Evolutionary conservation across 495 filamentous ascomycete genomes (phyloP).

Genomic region (Tuber magnatum): DNA sequence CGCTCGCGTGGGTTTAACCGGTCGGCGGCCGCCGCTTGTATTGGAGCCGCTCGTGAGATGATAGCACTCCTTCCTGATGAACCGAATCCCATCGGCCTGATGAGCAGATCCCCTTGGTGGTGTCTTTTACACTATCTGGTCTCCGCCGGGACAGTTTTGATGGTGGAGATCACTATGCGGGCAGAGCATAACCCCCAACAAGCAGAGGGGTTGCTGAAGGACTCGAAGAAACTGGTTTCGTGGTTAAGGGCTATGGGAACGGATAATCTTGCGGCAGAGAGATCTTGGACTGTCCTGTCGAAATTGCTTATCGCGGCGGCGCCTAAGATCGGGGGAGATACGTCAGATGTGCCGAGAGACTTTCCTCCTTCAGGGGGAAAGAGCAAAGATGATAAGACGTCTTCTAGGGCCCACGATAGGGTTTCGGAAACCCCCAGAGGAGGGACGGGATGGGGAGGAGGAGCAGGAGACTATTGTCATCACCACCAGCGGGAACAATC

Average conservation of each 20-base stretch:
- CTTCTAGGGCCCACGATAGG: background rate
- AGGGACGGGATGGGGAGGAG: slow-evolving; percentile 36
- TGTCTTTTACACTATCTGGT: slow-evolving; percentile 57
- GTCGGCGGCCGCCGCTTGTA: slow-evolving; percentile 51
- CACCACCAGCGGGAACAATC: background rate
- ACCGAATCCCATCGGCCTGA: slow-evolving; percentile 42
- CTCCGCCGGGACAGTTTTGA: slow-evolving; percentile 54
- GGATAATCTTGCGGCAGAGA: slow-evolving; percentile 46
- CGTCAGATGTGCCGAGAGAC: slow-evolving; percentile 32
- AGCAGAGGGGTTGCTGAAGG: slow-evolving; percentile 48
- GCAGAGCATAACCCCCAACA: slow-evolving; percentile 53
- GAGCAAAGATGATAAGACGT: background rate
- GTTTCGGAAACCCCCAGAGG: slow-evolving; percentile 12
- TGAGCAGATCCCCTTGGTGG: slow-evolving; percentile 57
- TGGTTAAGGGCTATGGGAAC: slow-evolving; percentile 50
- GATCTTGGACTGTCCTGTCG: slow-evolving; percentile 53
- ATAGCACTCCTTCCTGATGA: slow-evolving; percentile 48
- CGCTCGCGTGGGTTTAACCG: slow-evolving; percentile 48
- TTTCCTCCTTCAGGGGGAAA: slow-evolving; percentile 15
- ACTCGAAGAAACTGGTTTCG: slow-evolving; percentile 51
- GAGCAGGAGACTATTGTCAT: slow-evolving; percentile 11
- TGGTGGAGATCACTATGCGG: slow-evolving; percentile 53
- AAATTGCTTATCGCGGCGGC: slow-evolving; percentile 47
- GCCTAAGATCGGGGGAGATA: slow-evolving; percentile 42
- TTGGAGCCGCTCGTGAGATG: slow-evolving; percentile 53